Base-by-base conservation (phyloP, 495 filamentous ascomycete species). In the Aspergillus sparsus region DNA sequence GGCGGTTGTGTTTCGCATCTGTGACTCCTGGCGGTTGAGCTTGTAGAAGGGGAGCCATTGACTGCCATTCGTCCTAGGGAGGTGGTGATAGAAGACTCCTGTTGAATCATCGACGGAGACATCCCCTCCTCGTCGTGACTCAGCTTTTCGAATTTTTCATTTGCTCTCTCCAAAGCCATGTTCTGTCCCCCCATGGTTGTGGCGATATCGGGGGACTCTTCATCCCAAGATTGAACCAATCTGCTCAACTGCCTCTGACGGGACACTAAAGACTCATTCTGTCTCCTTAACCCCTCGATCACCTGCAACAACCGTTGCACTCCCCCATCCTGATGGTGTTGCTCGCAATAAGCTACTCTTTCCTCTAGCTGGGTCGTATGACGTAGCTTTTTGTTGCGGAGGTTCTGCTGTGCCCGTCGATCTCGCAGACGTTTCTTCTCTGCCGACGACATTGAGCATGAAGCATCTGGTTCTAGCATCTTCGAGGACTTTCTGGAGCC, bases 381-480 rank as follows among this genome's bases (percentile, higher is more conserved):
- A n/a, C 61, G 55, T 18, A 62, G 39, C 41, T 68, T 68, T 27
- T 69, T 73, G 13, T 65, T 59, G 41, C 70, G 68, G 4, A 71
- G 60, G n/a, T 52, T 69, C 41, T 71, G 64, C 36, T 73, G 70
- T 5, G 70, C 65, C 1, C 66, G 63, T 13, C 70, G 66, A 49
- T 73, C 70, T 34, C 70, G 65, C 6, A 68, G 55, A 15, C 70
- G 64, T 13, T 73, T 73, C 47, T 65, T 66, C 65, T 71, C 53
- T 51, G 55, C 31, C 2, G 44, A 62, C 59, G 61, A 55, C 52
- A 53, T 16, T 31, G 41, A 8, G 6, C 21, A 51, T 13, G 49
- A 12, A 34, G 32, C 1, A 18, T 34, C 49, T 7, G 49, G 21
- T 34, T 8, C 6, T 6, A 33, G 2, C 32, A 34, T 51, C 10